Evolutionary conservation across 2,329 filamentous ascomycete species (phyloP), one percentile per base, ranked within the genome.

Genomic region (Neonectria hederae): DNA sequence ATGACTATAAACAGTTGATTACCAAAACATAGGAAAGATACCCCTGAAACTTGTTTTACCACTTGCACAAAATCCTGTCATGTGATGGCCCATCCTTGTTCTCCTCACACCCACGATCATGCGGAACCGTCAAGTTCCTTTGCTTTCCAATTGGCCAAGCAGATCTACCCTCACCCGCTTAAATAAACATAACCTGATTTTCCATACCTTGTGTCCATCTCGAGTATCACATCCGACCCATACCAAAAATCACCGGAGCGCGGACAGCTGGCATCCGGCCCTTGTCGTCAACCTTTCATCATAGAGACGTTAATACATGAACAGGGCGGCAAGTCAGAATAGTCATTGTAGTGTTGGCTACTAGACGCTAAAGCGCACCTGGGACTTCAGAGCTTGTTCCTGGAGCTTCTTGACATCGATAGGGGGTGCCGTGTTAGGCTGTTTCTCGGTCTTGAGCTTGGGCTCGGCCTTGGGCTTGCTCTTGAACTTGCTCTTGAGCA

Each of bases 281-380:
- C 48, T 51, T 30, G 30, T 30, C 48, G 30, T 30, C 11, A 32
- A 51, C 28, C 48, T 51, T 51, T 21, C 19, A 51, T 30, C 26
- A 51, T 32, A 11, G 19, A 51, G 3, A 32, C 48, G 48, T 51
- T 22, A 51, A 51, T 51, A 51, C n/a, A 13, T 21, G 9, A 21
- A 22, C 28, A 6, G 0, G 22, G 10, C 22, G 30, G 19, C 45
- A 7, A 35, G 28, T 54, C 53, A 26, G 21, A 26, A 24, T 38
- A 3, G 19, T 21, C 21, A 10, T 60, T 10, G 10, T 10, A 49
- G 42, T 19, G 30, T 38, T 35, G 13, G n/a, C 6, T 7, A 46
- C 63, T 69, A 74, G 70, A 74, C 72, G 63, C 57, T 65, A 38
- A 74, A 75, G 14, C 66, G 67, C 19, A 75, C 67, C 54, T 75